Base-by-base conservation (phyloP, 352 stramenopile species). In the Pythium sukuiense region DNA sequence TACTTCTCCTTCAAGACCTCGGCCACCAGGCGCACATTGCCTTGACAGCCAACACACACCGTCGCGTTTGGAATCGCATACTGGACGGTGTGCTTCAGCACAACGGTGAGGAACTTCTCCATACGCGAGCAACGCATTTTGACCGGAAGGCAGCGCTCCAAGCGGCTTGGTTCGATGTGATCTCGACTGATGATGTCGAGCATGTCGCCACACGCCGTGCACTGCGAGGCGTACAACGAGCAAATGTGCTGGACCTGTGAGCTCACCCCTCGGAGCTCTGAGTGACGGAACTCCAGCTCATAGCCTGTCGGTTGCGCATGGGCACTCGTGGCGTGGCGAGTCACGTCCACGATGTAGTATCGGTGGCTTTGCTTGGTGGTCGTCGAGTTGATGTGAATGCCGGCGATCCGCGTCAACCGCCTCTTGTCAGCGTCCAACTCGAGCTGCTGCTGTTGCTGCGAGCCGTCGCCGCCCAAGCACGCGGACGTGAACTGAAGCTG, bases 31-130 rank as follows among this genome's bases (percentile, higher is more conserved):
- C 41, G n/a, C 4, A 65, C 59, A 18, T 26, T 26, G 26, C 24
- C 48, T 43, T 65, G 46, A 33, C 59, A 65, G 33, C 59, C 59
- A 0, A 37, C 16, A 16, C 59, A 65, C n/a, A 48, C 24, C 20
- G n/a, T 27, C 29, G 49, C 59, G 14, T 65, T 65, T 1, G 41
- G 24, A 18, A 48, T n/a, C 2, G 57, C 27, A 9, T 16, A 55
- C 18, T 11, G 24, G 1, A 33, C n/a, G 6, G 43, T n/a, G 45
- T 55, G 57, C 26, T 24, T 18, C n/a, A 63, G 30, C 27, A 63
- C 2, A 3, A 33, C 8, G 14, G 7, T 33, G 8, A 63, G 0
- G 11, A 63, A 43, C 27, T 30, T 16, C 27, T 63, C 37, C 9
- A 45, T 8, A 14, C 37, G 37, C 9, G 37, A n/a, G 37, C 18